These are phyloP conservation scores for Leccinum fuscescens DNA, from an alignment of 1,284 basidiomycete species.

Conservation along the genomic window DNA sequence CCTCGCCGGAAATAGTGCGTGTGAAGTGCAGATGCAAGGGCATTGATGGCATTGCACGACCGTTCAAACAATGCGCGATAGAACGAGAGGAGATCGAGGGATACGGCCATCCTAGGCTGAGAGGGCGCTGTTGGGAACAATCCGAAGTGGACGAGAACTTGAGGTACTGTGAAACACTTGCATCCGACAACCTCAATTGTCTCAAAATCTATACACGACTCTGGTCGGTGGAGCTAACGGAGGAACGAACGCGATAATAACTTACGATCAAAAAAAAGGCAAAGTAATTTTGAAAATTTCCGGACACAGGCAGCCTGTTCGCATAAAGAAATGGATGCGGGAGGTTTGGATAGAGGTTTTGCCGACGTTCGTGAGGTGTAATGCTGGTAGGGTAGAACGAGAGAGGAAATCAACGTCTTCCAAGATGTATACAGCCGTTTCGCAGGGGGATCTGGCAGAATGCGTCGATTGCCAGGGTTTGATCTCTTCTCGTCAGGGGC, in stretches of 20 bases:
- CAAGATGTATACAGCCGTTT: neutral
- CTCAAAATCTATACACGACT: neutral
- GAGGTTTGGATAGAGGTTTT: neutral
- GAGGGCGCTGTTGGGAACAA: neutral
- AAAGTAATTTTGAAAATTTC: neutral
- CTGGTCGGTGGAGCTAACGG: neutral
- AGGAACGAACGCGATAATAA: neutral
- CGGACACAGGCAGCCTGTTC: neutral
- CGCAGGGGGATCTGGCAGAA: neutral
- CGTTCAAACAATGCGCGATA: neutral
- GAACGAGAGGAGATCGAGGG: neutral
- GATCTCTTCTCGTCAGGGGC: no score
- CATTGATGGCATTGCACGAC: neutral
- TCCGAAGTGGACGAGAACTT: neutral
- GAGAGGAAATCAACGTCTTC: neutral
- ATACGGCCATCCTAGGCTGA: neutral
- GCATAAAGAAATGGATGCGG: neutral
- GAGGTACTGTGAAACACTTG: neutral
- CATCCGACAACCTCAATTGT: neutral
- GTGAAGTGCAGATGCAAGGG: neutral
- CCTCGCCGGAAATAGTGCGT: neutral
- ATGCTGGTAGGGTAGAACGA: neutral
- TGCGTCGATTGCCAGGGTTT: neutral
- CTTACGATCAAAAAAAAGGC: conserved; percentile 1
- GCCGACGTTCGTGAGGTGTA: conserved; percentile 1